Conservation (phyloP, 2,329 filamentous ascomycete species). For the Penicillium sp. region DNA sequence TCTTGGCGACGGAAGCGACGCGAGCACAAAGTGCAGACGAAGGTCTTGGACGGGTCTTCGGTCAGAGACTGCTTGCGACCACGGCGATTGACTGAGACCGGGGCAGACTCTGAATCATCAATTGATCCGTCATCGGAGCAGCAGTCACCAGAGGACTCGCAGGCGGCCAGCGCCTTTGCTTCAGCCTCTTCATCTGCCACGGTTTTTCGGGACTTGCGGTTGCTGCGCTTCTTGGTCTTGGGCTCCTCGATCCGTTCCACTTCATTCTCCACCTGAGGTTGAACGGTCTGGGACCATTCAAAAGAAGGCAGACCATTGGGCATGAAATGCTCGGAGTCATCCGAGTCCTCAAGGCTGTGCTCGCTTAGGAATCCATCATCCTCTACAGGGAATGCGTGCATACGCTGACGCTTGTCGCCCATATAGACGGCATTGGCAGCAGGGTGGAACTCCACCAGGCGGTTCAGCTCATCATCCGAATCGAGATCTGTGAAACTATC, state of each 20-base stretch:
- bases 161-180: conserved; percentile 35
- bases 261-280: conserved; percentile 44
- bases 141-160: conserved; percentile 16
- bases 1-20: conserved; percentile 97
- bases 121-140: conserved; percentile 46
- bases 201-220: conserved; percentile 45
- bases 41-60: conserved; percentile 97
- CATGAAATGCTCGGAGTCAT: conserved; percentile 63
- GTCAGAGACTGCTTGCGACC: conserved; percentile 98
- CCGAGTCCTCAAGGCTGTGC: conserved; percentile 72
- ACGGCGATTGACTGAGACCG: conserved; percentile 73
- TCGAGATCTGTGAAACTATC: conserved; percentile 88
- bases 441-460: conserved; percentile 67
- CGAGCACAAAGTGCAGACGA: conserved; percentile 93
- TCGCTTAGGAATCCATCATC: conserved; percentile 76
- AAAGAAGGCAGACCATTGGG: conserved; percentile 63
- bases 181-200: conserved; percentile 48
- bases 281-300: conserved; percentile 46
- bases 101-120: conserved; percentile 41
- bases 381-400: conserved; percentile 69
- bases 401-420: conserved; percentile 68
- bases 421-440: conserved; percentile 60
- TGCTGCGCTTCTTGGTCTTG: conserved; percentile 51
- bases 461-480: conserved; percentile 83
- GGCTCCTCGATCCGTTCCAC: conserved; percentile 38